A percentile compares a stretch with the other conserved stretches of the same genome.
Evolutionary conservation across 345 rosid species (phyloP).

Genomic region (Capsella bursapastoris): DNA sequence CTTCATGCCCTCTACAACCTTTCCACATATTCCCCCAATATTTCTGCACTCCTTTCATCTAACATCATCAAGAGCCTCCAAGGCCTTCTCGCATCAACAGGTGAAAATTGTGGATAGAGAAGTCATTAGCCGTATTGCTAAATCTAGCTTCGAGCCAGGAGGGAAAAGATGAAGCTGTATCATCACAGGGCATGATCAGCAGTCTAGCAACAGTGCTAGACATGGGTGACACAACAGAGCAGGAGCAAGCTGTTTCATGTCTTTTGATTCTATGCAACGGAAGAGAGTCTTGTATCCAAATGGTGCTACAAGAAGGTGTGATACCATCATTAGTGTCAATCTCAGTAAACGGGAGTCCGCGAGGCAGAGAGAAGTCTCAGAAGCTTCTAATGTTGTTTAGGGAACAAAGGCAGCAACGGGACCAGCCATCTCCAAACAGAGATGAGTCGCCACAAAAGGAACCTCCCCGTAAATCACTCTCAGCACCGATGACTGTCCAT

Average conservation of each 20-base stretch:
- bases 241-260: slow-evolving; percentile 87
- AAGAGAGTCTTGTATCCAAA: slow-evolving; percentile 72
- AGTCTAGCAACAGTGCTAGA: slow-evolving; percentile 71
- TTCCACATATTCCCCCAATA: slow-evolving; percentile 66
- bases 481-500: slow-evolving; percentile 36
- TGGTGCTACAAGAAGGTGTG: slow-evolving; percentile 97
- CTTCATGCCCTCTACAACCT: slow-evolving; percentile 89
- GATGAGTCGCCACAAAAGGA: slow-evolving; percentile 45
- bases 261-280: slow-evolving; percentile 74
- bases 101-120: slow-evolving; percentile 73
- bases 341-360: slow-evolving; percentile 82
- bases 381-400: slow-evolving; percentile 88
- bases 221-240: slow-evolving; percentile 67
- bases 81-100: slow-evolving; percentile 63
- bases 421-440: slow-evolving; percentile 56
- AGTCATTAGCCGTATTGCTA: slow-evolving; percentile 74
- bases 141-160: slow-evolving; percentile 67
- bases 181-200: slow-evolving; percentile 67
- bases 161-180: slow-evolving; percentile 70
- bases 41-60: slow-evolving; percentile 67
- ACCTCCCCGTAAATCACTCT: slow-evolving; percentile 43
- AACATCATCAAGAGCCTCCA: slow-evolving; percentile 71
- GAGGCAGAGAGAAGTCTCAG: slow-evolving; percentile 91
- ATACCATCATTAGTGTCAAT: slow-evolving; percentile 92
- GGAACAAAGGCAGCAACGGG: slow-evolving; percentile 90